Evolutionary conservation across 306 rosid species (phyloP).

Genomic region (Parietaria judaica): DNA sequence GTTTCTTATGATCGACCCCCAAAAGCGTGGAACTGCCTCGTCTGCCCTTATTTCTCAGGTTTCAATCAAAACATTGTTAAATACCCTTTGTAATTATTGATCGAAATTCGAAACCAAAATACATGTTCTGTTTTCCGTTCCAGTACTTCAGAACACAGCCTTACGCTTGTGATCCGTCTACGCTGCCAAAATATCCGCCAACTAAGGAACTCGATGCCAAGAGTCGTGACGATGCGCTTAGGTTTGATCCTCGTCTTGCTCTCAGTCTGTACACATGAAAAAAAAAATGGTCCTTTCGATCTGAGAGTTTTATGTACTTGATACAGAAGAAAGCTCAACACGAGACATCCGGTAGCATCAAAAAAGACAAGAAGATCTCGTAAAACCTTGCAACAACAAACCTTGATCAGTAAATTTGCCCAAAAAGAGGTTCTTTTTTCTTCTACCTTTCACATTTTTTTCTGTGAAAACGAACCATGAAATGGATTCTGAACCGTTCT

Average conservation of each 20-base stretch:
- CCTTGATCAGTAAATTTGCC: conserved; percentile 18
- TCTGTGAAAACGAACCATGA: not conserved
- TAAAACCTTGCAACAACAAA: conserved; percentile 45
- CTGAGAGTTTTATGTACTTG: not conserved
- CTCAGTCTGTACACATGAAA: not conserved
- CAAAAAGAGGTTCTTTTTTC: conserved; percentile 44
- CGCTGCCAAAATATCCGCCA: conserved; percentile 79
- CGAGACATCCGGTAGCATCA: conserved; percentile 41
- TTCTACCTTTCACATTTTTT: conserved; percentile 3
- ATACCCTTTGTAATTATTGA: not conserved
- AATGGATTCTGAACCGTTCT: not conserved
- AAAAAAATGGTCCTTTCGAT: not conserved
- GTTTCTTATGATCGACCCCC: conserved; percentile 63
- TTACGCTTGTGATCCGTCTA: conserved; percentile 73
- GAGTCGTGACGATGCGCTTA: conserved; percentile 42
- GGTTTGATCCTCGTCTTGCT: conserved; percentile 27
- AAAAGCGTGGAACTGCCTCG: conserved; percentile 76
- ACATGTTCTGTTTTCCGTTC: not conserved
- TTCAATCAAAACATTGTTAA: conserved; percentile 7
- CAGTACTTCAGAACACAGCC: conserved; percentile 85
- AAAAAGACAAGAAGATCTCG: conserved; percentile 45
- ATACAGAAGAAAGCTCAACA: conserved; percentile 51
- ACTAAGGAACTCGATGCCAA: conserved; percentile 96
- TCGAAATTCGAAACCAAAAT: not conserved
- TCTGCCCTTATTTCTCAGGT: conserved; percentile 90